Conservation (phyloP, 2,329 filamentous ascomycete species). For the Monilinia laxa region DNA sequence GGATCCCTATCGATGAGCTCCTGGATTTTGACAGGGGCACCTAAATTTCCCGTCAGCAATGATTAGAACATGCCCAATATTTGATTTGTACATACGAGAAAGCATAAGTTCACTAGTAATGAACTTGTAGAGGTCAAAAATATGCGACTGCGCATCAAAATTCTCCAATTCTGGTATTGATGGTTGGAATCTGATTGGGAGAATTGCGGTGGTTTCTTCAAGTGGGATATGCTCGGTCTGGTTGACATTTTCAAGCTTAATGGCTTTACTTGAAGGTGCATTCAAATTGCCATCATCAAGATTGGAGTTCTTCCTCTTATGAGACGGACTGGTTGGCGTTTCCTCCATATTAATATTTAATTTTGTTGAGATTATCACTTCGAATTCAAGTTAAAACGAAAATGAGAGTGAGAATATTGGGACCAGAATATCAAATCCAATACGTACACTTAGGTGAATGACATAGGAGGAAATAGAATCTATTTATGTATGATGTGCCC, state of each 20-base stretch:
- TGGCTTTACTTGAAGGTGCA: not conserved
- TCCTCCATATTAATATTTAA: not conserved
- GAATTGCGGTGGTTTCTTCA: not conserved
- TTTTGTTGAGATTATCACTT: not conserved
- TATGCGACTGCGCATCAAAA: not conserved
- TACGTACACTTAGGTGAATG: not conserved
- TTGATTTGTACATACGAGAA: not conserved
- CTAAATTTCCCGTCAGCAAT: not conserved
- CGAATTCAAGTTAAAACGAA: not conserved
- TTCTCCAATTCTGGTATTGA: not conserved
- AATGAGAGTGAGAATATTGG: not conserved
- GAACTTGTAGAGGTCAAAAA: not conserved
- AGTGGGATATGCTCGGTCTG: not conserved
- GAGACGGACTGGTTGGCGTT: not conserved
- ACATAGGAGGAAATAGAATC: no score
- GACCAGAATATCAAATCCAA: not conserved
- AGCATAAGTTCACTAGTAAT: not conserved
- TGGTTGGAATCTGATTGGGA: not conserved
- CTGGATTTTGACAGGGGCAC: not conserved
- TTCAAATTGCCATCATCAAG: not conserved
- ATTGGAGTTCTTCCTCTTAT: not conserved
- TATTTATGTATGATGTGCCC: no score
- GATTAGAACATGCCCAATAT: not conserved
- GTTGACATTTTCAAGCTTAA: slow-evolving; percentile 1
- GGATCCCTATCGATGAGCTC: not conserved